Base-by-base conservation (phyloP, 768 basidiomycete species). In the Rickenella mellea region DNA sequence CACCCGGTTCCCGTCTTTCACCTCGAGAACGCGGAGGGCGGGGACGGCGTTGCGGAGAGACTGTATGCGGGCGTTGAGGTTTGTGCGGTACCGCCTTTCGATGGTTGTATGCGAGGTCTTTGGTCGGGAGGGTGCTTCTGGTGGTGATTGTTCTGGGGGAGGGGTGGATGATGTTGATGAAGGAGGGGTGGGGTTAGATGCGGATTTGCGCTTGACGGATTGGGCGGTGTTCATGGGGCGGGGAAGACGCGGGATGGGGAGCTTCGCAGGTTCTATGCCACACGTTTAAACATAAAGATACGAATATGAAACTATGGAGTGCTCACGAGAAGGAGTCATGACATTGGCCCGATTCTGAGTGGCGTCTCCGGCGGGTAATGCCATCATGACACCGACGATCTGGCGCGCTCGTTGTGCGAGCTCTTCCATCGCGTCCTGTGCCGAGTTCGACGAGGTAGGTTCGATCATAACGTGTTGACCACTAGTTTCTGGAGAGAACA, bases 21-120 rank as follows among this genome's bases (percentile, higher is more conserved):
- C 71, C 47, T 89, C 86, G 4, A 89, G 66, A 14, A 86, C 78
- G 4, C 87, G 81, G 28, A 91, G 70, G 0, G 88, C 88, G 4
- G 88, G 88, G 1, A 91, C 86, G 10, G 88, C 79, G 54, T 78
- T 75, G 46, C 83, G 80, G 37, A 91, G 67, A 41, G 77, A 78
- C 45, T 84, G 82, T 25, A 91, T 90, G 38, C 88, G 81, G 0
- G 86, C 83, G 50, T 91, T 91, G 33, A 91, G 69, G 55, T 91
- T 91, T 1, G 88, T 90, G 43, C 88, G 80, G 59, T 91, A 91
- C 30, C 88, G 74, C 8, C 88, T 74, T 60, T 91, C 88, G 46
- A 91, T 90, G 17, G 87, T 89, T 3, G 88, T 91, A 55, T 91
- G 88, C 51, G 82, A 83, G 0, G 88, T 90, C 63, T 90, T 91